Evolutionary conservation across 306 rosid genomes (phyloP), one percentile per base, ranked within the genome.

Genomic region (Delonix regia): DNA sequence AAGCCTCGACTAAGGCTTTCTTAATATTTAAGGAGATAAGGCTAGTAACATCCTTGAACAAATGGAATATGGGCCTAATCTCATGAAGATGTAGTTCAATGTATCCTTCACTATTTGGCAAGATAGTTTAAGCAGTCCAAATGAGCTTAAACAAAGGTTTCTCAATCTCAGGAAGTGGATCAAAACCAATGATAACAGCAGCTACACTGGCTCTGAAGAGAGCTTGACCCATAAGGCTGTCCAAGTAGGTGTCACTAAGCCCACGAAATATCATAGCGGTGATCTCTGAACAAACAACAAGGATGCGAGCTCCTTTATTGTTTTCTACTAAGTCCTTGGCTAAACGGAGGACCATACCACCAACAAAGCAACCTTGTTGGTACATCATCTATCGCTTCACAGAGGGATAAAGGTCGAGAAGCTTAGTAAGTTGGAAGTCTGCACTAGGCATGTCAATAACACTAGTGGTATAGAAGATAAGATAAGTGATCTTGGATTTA

Each of bases 301-400:
- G 70, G 27, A 64, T 49, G 0, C 70, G 70, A 7, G 70, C 70
- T 3, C 70, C 70, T 3, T 64, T 64, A 49, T 64, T 64, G 18
- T 64, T 64, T 9, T 64, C 70, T 2, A 49, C 70, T 7, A 64
- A 19, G 48, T 64, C 70, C 70, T 64, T 64, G 48, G 70, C 49
- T 4, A 64, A 24, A 6, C 70, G 70, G 12, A 64, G 70, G 18
- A 38, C 70, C 3, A 30, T 64, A 28, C 70, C 70, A 13, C 70
- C 70, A 13, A 49, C 70, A 25, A 64, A 64, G 48, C 70, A 64
- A 13, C 70, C 70, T 12, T 64, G 70, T 13, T 64, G 70, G 48
- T 64, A 64, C 70, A 64, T 64, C 70, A 64, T 64, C 18, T 64
- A 64, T 1, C 49, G 70, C 30, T 64, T 38, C 9, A 64, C 70